Evolutionary conservation across 352 stramenopile species (phyloP), one percentile per base, ranked within the genome.

Genomic region (Thalassiosira mediterranea): DNA sequence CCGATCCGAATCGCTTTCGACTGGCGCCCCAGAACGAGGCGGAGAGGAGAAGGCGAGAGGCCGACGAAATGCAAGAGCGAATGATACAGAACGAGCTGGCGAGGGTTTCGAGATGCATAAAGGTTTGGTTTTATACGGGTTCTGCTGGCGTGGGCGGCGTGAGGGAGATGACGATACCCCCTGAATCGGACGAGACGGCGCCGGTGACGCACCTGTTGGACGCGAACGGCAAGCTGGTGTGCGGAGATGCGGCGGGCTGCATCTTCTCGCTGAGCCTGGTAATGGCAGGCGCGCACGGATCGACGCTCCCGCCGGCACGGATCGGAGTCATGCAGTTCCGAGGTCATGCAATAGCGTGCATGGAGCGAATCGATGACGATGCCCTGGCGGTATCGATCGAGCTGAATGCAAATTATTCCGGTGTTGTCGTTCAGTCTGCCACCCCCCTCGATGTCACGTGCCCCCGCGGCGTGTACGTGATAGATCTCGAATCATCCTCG

Each of bases 1-100:
- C 47, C 4, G 65, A 84, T 64, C 66, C 61, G 19, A 69, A 57
- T 32, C 71, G 72, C 60, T 84, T 83, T 64, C 76, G 71, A 11
- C 34, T 88, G 15, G 49, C 71, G 10, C 80, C 80, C 15, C 76
- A 86, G 56, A 74, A 85, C 62, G 76, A 81, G 28, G 48, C 42
- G 15, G 66, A 75, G n/a, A 37, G 62, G 28, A 53, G 28, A 47
- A 32, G 76, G 26, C 48, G 72, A 23, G 57, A 31, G 29, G 38
- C 29, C 23, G 69, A 72, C 2, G 76, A 83, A 42, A 37, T 40
- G 13, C 57, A 62, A 26, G 76, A 88, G 61, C 23, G 25, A 47
- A 25, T 54, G 13, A 73, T 82, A 31, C 62, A 78, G 23, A 59
- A 54, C 59, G 19, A 58, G 10, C 38, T 86, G 2, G 47, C 38